Evolutionary conservation across 352 stramenopile species (phyloP), one percentile per base, ranked within the genome.

Genomic region (Peronospora belbahrii): DNA sequence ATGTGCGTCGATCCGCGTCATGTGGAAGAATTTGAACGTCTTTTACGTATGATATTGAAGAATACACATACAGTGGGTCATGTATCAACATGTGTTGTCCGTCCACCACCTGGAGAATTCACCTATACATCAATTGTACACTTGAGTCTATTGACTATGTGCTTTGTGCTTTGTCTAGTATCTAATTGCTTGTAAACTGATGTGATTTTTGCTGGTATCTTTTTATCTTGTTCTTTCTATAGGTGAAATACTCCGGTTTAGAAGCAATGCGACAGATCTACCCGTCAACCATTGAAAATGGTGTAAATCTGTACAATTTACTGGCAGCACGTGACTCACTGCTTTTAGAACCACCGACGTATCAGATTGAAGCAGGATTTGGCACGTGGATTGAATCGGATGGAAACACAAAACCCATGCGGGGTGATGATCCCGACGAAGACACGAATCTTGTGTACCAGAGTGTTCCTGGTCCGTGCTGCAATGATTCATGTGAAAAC

Each of bases 81-180:
- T 50, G 75, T 89, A 48, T 89, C 78, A 27, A 89, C 78, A 20
- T 88, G 75, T 33, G 78, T 89, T 8, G 78, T 89, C 44, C 84
- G 84, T 50, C 78, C 78, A 0, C 73, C 75, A 14, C 71, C 64
- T 0, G 78, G 75, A 38, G 74, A 88, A 39, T 82, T 74, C 56
- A 89, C 75, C 4, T 89, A 89, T 62, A 89, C 78, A 25, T 89
- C 78, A 4, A 88, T 89, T 22, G 78, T 89, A 67, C 56, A n/a
- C n/a, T n/a, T n/a, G n/a, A n/a, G n/a, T n/a, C n/a, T n/a, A n/a
- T n/a, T n/a, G n/a, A n/a, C n/a, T n/a, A n/a, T n/a, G n/a, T n/a
- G n/a, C n/a, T n/a, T n/a, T n/a, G n/a, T n/a, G n/a, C n/a, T n/a
- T n/a, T n/a, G n/a, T n/a, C n/a, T n/a, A n/a, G n/a, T n/a, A n/a